Conservation (phyloP, 163 green algal species). For the Chlorella variabilis region DNA sequence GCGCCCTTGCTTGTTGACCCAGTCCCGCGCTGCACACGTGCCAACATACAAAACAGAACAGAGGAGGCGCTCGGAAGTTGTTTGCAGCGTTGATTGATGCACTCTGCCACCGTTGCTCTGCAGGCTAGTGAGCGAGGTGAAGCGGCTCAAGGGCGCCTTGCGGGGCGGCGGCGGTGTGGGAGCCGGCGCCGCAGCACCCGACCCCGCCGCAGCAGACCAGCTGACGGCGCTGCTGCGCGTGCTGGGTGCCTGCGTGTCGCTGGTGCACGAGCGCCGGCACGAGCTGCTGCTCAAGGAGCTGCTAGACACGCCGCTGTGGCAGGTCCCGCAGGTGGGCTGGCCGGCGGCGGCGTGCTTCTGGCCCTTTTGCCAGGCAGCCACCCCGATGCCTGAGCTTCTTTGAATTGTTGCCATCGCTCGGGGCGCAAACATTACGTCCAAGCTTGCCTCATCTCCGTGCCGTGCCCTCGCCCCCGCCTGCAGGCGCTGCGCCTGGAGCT, state of each 20-base stretch:
- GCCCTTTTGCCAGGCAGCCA: no score
- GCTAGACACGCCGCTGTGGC: constrained; percentile 70
- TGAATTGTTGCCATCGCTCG: no score
- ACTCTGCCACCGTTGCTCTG: background rate
- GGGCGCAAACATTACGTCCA: no score
- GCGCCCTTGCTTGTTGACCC: background rate
- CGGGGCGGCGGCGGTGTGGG: constrained; percentile 3
- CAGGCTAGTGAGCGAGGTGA: constrained; percentile 65
- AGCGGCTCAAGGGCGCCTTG: constrained; percentile 47
- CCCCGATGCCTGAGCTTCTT: no score
- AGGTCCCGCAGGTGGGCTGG: constrained; percentile 49
- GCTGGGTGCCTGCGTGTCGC: constrained; percentile 54
- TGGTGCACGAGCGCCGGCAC: constrained; percentile 66
- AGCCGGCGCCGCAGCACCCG: constrained; percentile 25
- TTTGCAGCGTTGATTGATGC: no score
- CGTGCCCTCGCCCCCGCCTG: background rate
- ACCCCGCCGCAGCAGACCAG: constrained; percentile 41
- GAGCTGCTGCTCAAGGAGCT: constrained; percentile 66
- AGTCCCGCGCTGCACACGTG: no score
- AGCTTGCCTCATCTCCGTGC: constrained; percentile 1
- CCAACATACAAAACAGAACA: no score
- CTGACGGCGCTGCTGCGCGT: constrained; percentile 60
- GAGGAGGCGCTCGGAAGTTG: no score
- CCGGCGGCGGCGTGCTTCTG: no score
- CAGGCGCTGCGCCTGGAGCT: constrained; percentile 58